Evolutionary conservation across 2,329 filamentous ascomycete genomes (phyloP).

Genomic region (Fonsecaea monophora): DNA sequence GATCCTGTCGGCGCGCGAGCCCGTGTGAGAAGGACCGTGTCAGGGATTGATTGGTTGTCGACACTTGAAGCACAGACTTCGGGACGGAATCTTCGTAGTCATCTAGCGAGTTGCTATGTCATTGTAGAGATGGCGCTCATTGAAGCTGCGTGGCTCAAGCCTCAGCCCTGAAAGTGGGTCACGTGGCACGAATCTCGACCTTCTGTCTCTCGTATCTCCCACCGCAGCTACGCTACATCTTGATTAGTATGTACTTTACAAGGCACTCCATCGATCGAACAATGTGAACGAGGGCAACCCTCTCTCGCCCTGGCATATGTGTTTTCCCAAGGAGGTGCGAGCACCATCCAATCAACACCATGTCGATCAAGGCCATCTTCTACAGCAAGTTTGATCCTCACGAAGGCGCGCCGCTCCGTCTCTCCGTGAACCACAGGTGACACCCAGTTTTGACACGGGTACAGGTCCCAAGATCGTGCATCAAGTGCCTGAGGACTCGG

Average conservation of each 20-base stretch:
- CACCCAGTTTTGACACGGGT: constrained; percentile 13
- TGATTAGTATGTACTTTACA: neutral
- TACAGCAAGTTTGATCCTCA: constrained; percentile 71
- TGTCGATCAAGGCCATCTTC: constrained; percentile 69
- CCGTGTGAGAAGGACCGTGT: neutral
- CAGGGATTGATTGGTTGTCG: neutral
- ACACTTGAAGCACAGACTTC: neutral
- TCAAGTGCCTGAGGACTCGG: constrained; percentile 68
- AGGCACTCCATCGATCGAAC: neutral
- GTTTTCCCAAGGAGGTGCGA: neutral
- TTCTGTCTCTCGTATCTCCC: neutral
- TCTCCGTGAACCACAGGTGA: neutral
- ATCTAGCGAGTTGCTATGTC: neutral
- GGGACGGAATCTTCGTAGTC: neutral
- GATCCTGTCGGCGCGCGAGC: neutral
- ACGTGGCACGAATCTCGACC: neutral
- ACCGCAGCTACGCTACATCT: neutral
- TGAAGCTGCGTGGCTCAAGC: no score
- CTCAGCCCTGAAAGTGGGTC: neutral
- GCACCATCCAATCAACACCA: constrained; percentile 28
- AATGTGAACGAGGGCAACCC: neutral
- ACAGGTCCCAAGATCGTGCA: constrained; percentile 68
- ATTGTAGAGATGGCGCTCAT: no score
- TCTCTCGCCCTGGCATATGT: neutral
- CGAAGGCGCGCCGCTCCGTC: constrained; percentile 49